These are phyloP conservation scores for Penicillium canariense DNA, from an alignment of 495 filamentous ascomycete species.

Conservation along the genomic window DNA sequence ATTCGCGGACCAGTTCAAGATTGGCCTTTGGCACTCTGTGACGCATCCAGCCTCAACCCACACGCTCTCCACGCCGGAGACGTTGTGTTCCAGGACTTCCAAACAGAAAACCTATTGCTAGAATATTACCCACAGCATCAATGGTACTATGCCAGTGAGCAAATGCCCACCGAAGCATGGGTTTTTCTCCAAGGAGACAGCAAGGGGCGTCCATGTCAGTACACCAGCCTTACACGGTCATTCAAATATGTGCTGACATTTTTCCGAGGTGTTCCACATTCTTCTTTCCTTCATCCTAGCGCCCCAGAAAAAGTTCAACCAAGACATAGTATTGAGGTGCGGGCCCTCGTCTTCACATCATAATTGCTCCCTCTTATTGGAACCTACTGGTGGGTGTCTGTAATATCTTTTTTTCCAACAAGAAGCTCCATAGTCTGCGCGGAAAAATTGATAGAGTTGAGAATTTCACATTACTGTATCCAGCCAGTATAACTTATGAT, in stretches of 20 bases:
- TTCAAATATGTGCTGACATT: background rate
- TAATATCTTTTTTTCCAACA: too few relatives aligned
- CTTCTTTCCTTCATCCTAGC: background rate
- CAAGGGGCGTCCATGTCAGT: background rate
- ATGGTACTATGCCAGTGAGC: background rate
- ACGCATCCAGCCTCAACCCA: background rate
- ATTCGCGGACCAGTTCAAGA: background rate
- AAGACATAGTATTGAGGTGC: background rate
- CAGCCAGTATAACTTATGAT: too few relatives aligned
- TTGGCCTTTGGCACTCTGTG: background rate
- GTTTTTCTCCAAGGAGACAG: too few relatives aligned
- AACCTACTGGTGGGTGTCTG: background rate
- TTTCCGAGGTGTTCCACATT: background rate
- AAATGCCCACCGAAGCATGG: background rate
- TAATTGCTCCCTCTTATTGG: background rate
- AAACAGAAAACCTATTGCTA: background rate
- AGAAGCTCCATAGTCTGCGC: too few relatives aligned
- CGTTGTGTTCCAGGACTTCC: background rate
- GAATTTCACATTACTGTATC: too few relatives aligned
- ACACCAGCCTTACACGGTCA: background rate
- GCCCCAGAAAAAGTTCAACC: background rate
- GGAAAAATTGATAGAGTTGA: too few relatives aligned
- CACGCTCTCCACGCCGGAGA: background rate
- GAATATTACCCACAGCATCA: background rate
- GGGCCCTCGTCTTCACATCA: background rate